phyloP scores from a whole-genome alignment of 2,329 filamentous ascomycete species.

The Trichoderma atroviride region DNA sequence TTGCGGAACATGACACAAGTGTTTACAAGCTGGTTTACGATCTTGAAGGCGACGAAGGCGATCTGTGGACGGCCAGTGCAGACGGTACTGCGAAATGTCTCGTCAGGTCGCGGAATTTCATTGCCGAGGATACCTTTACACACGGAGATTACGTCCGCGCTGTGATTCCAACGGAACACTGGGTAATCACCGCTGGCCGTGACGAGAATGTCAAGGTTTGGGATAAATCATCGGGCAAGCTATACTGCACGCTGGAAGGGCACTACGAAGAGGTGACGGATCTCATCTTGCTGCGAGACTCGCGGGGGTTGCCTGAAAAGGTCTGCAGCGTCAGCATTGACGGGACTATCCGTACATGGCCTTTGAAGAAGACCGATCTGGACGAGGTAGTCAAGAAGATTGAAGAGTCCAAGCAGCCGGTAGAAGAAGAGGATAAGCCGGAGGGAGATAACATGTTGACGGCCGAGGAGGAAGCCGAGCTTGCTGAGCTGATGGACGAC shows the following conservation, averaged over 20 bases:
- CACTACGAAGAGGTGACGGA: conserved; percentile 95
- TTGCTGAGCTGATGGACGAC: conserved; percentile 84
- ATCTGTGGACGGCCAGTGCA: conserved; percentile 91
- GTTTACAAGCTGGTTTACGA: conserved; percentile 82
- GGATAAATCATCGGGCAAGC: conserved; percentile 72
- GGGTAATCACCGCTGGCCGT: conserved; percentile 84
- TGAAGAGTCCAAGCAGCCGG: conserved; percentile 52
- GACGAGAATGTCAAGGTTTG: conserved; percentile 92
- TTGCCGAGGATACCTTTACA: conserved; percentile 68
- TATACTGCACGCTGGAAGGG: conserved; percentile 74
- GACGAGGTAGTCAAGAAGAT: conserved; percentile 53
- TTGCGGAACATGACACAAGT: conserved; percentile 86
- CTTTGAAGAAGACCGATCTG: conserved; percentile 63
- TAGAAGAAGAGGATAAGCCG: conserved; percentile 52
- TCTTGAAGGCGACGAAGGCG: conserved; percentile 59
- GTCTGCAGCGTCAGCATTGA: conserved; percentile 88
- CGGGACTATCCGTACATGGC: conserved; percentile 84
- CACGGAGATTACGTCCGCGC: conserved; percentile 93
- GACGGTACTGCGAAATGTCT: conserved; percentile 87
- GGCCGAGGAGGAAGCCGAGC: conserved; percentile 87
- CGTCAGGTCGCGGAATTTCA: conserved; percentile 68
- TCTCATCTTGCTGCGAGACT: conserved; percentile 62
- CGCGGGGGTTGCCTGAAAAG: conserved; percentile 43
- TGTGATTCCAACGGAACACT: conserved; percentile 72
- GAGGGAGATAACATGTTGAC: conserved; percentile 63